These are phyloP conservation scores for Capsella rubella DNA, from an alignment of 441 rosid species.

Conservation along the genomic window DNA sequence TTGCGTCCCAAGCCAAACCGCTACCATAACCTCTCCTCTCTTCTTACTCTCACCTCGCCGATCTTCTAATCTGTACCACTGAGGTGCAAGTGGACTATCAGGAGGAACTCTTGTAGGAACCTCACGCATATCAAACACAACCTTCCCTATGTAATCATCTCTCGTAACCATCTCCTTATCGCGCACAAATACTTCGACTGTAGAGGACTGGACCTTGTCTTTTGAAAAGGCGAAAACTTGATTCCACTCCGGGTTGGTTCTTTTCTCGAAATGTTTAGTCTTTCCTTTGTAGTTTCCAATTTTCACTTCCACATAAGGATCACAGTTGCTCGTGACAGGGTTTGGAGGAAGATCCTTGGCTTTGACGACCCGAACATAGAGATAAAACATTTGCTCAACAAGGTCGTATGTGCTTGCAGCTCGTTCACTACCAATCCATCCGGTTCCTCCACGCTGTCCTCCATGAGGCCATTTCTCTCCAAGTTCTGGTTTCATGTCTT, in stretches of 20 bases:
- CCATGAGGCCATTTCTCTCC: conserved; percentile 97
- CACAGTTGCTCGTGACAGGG: conserved; percentile 55
- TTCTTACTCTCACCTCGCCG: conserved; percentile 53
- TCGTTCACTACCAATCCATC: conserved; percentile 74
- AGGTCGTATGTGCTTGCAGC: conserved; percentile 79
- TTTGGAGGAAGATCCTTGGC: conserved; percentile 69
- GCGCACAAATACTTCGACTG: conserved; percentile 61
- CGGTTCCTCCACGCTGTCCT: conserved; percentile 66
- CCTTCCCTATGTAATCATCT: conserved; percentile 65
- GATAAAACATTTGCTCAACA: conserved; percentile 74
- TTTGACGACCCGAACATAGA: conserved; percentile 67
- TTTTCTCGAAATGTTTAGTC: conserved; percentile 65
- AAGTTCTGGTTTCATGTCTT: conserved; percentile 87
- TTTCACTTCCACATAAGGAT: conserved; percentile 70
- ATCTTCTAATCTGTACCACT: conserved; percentile 69
- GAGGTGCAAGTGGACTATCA: conserved; percentile 78
- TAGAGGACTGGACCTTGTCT: conserved; percentile 66
- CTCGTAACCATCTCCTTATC: conserved; percentile 63
- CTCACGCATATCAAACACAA: conserved; percentile 69
- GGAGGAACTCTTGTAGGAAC: conserved; percentile 79
- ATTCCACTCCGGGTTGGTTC: conserved; percentile 61
- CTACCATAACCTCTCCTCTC: conserved; percentile 72
- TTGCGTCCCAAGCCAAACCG: conserved; percentile 80
- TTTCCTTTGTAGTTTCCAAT: conserved; percentile 73
- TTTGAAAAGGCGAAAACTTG: conserved; percentile 74